phyloP scores from a whole-genome alignment of 345 rosid species.

The Pugionium cornutum region DNA sequence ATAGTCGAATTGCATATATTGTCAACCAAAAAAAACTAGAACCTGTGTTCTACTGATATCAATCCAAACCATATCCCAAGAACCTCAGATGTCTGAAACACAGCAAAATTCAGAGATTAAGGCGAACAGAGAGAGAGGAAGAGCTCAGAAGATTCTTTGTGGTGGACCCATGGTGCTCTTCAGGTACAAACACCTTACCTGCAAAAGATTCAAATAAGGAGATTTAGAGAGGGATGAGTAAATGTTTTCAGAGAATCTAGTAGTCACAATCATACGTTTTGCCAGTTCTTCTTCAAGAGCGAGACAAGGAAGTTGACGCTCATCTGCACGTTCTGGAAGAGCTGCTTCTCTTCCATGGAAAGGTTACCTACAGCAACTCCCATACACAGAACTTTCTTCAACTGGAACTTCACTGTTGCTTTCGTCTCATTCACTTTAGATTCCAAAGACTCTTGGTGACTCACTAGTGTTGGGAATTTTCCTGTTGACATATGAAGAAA shows the following conservation, averaged over 20 bases:
- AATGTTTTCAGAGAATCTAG: neutral
- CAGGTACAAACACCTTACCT: constrained; percentile 68
- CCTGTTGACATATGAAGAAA: constrained; percentile 38
- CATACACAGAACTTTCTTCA: constrained; percentile 72
- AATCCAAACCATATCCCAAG: constrained; percentile 35
- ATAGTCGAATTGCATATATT: constrained; percentile 14
- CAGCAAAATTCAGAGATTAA: constrained; percentile 6
- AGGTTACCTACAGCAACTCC: constrained; percentile 71
- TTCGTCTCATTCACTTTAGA: constrained; percentile 65
- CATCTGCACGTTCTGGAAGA: constrained; percentile 71
- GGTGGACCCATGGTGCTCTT: constrained; percentile 73
- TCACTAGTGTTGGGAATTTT: constrained; percentile 64
- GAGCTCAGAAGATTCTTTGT: constrained; percentile 47
- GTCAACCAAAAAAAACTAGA: constrained; percentile 24
- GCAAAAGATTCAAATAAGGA: neutral
- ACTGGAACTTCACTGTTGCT: constrained; percentile 66
- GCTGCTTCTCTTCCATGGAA: constrained; percentile 70
- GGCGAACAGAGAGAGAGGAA: neutral
- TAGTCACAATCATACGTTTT: constrained; percentile 45
- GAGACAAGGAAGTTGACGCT: constrained; percentile 73
- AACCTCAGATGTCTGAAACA: constrained; percentile 20
- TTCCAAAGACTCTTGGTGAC: constrained; percentile 65
- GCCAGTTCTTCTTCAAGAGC: constrained; percentile 70
- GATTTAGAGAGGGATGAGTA: neutral
- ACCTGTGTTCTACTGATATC: constrained; percentile 10